Conservation (phyloP, 257 asterid species). For the Solanum peruvianum region DNA sequence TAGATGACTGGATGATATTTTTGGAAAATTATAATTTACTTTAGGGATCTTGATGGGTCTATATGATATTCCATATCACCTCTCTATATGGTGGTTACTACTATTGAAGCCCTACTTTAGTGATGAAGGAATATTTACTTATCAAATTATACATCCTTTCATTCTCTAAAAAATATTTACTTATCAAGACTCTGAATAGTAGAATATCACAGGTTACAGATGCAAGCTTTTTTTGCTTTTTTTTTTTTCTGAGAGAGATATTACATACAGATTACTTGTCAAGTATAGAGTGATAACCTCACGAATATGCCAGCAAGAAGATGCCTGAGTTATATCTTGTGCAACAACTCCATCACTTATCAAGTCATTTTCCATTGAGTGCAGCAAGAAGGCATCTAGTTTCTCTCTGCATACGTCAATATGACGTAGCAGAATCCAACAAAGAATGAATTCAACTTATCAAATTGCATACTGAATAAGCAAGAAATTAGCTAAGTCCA, state of each 20-base stretch:
- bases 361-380: conserved; percentile 71
- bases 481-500: neutral
- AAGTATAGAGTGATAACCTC: conserved; percentile 46
- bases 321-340: conserved; percentile 91
- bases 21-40: neutral
- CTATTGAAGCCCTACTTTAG: neutral
- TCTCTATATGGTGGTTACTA: neutral
- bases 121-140: neutral
- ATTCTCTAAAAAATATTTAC: neutral
- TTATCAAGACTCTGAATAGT: neutral
- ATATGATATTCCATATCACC: neutral
- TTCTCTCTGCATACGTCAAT: conserved; percentile 52
- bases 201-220: neutral
- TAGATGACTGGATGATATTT: neutral
- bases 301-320: conserved; percentile 91
- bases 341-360: conserved; percentile 89
- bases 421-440: conserved; percentile 1
- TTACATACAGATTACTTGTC: neutral
- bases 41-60: neutral
- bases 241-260: neutral
- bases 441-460: neutral
- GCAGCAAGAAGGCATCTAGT: conserved; percentile 83
- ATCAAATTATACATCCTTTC: neutral
- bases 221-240: neutral
- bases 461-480: neutral